These are phyloP conservation scores for Rhodomyrtus psidioides DNA, from an alignment of 441 rosid species.

Conservation along the genomic window DNA sequence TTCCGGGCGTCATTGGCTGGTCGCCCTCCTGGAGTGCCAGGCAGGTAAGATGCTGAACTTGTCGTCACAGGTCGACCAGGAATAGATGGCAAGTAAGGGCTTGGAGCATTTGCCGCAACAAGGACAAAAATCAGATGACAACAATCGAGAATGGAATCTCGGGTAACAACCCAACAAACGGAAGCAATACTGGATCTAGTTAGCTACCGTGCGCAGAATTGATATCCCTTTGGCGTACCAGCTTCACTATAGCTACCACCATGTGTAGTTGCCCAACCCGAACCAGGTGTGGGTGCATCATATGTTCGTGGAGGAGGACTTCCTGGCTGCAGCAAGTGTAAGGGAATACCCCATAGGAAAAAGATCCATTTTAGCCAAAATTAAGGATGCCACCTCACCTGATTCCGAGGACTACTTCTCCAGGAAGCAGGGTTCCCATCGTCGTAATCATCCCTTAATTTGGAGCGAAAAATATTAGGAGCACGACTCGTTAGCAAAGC, in stretches of 20 bases:
- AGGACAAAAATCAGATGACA: not conserved
- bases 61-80: conserved; percentile 98
- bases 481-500: not conserved
- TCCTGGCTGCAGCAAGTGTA: conserved; percentile 51
- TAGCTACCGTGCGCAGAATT: conserved; percentile 59
- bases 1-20: conserved; percentile 91
- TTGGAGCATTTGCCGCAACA: conserved; percentile 79
- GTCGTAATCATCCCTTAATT: conserved; percentile 81
- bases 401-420: conserved; percentile 95
- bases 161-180: not conserved
- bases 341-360: not conserved
- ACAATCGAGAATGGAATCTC: not conserved
- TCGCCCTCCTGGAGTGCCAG: conserved; percentile 98
- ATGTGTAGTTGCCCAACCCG: conserved; percentile 93
- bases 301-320: conserved; percentile 82
- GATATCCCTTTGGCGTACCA: conserved; percentile 88
- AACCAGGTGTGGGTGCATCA: conserved; percentile 98
- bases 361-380: not conserved
- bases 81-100: conserved; percentile 88
- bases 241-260: conserved; percentile 86
- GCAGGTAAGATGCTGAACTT: conserved; percentile 64
- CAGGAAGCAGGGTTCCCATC: conserved; percentile 92
- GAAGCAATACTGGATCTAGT: not conserved
- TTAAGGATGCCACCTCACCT: conserved; percentile 31
- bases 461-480: not conserved